Evolutionary conservation across 1,284 basidiomycete species (phyloP).

Genomic region (Ganoderma lucidum): DNA sequence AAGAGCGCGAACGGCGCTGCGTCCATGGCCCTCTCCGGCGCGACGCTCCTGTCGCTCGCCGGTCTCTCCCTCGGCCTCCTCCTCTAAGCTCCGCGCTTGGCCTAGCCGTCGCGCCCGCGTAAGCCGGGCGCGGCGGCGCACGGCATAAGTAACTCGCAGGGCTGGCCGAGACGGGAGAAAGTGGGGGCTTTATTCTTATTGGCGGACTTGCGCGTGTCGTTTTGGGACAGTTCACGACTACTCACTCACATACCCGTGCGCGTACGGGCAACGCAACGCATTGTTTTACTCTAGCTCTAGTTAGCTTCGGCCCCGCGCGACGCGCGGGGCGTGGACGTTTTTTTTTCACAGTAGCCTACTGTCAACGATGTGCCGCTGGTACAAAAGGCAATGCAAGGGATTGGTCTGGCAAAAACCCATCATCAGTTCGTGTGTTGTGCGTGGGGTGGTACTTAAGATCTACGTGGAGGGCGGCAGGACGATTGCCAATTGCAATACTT

Average conservation of each 20-base stretch:
- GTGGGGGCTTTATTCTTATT: slow-evolving; percentile 10
- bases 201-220: slow-evolving; percentile 13
- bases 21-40: slow-evolving; percentile 36
- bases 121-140: slow-evolving; percentile 30
- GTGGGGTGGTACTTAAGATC: not conserved
- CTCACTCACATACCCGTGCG: not conserved
- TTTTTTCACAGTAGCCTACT: slow-evolving; percentile 8
- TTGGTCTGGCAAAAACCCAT: not conserved
- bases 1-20: slow-evolving; percentile 31
- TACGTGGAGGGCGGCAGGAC: not conserved
- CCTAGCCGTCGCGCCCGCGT: slow-evolving; percentile 12
- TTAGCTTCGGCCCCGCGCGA: slow-evolving; percentile 29
- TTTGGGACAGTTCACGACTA: slow-evolving; percentile 23
- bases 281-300: slow-evolving; percentile 17
- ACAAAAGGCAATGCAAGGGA: slow-evolving; percentile 17
- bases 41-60: slow-evolving; percentile 42
- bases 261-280: slow-evolving; percentile 15
- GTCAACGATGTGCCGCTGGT: slow-evolving; percentile 16
- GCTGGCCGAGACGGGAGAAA: not conserved
- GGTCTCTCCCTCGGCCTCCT: slow-evolving; percentile 47
- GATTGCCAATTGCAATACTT: not conserved
- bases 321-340: slow-evolving; percentile 25
- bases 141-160: slow-evolving; percentile 13
- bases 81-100: slow-evolving; percentile 36
- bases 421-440: not conserved